Conservation (phyloP, 371 early-diverging fungal genomes). For the Rhizopus microsporus region DNA sequence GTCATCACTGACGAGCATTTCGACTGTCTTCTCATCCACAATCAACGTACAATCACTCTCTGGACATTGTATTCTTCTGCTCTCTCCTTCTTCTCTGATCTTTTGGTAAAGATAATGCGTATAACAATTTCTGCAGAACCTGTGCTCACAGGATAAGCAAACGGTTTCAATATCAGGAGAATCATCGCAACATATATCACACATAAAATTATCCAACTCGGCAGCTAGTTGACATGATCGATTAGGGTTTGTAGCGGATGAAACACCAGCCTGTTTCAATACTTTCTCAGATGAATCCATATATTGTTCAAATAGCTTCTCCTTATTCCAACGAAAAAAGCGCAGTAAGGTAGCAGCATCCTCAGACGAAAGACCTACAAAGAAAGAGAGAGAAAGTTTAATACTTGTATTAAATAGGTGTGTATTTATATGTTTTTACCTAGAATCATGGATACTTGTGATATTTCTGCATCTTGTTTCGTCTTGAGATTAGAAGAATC, state of each 20-base stretch:
- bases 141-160: constrained; percentile 80
- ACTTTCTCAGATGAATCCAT: constrained; percentile 79
- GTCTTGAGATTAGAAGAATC: constrained; percentile 23
- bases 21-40: constrained; percentile 81
- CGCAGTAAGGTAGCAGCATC: constrained; percentile 75
- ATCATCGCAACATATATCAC: constrained; percentile 87
- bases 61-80: constrained; percentile 84
- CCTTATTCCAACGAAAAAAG: constrained; percentile 91
- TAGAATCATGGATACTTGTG: constrained; percentile 45
- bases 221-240: constrained; percentile 26
- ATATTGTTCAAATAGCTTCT: constrained; percentile 85
- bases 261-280: constrained; percentile 73
- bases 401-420: neutral
- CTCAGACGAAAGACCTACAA: constrained; percentile 59
- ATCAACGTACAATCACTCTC: constrained; percentile 76
- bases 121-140: constrained; percentile 88
- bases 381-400: neutral
- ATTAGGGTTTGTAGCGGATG: constrained; percentile 23
- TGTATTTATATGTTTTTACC: constrained; percentile 24
- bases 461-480: constrained; percentile 46
- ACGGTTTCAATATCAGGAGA: constrained; percentile 61
- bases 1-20: constrained; percentile 55
- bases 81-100: constrained; percentile 86
- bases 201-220: constrained; percentile 63
- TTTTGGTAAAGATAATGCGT: constrained; percentile 81